Conservation (phyloP, 2,329 filamentous ascomycete genomes). For the Fonsecaea multimorphosa region DNA sequence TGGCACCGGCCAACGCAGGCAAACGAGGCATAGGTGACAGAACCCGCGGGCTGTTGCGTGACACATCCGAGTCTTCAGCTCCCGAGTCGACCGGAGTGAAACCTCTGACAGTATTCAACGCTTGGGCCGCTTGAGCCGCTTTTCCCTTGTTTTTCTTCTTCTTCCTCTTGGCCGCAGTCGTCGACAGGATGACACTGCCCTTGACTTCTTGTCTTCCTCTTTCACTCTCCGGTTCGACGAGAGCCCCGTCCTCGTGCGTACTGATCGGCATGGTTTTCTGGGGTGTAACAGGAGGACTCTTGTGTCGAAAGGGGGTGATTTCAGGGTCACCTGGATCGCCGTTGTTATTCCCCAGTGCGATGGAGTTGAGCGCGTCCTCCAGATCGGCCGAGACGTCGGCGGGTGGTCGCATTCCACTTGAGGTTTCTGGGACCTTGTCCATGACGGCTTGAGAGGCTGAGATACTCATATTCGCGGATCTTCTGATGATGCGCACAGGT, state of each 20-base stretch:
- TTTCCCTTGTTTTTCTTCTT: constrained; percentile 50
- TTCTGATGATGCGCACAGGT: constrained; percentile 6
- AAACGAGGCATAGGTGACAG: constrained; percentile 43
- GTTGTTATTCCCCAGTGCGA: constrained; percentile 24
- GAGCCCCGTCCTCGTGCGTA: constrained; percentile 5
- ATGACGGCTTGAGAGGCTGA: constrained; percentile 30
- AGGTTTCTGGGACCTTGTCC: constrained; percentile 21
- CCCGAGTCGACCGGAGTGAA: constrained; percentile 53
- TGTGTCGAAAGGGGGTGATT: constrained; percentile 37
- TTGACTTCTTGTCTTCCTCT: constrained; percentile 38
- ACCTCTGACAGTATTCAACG: constrained; percentile 51
- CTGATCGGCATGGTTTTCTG: constrained; percentile 22
- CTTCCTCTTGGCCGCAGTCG: constrained; percentile 45
- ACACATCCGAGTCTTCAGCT: constrained; percentile 55
- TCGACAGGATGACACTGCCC: constrained; percentile 42
- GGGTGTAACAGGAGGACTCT: constrained; percentile 35
- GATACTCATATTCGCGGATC: constrained; percentile 30
- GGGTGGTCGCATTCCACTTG: constrained; percentile 2
- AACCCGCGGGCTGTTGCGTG: constrained; percentile 44
- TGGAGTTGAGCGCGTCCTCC: constrained; percentile 26
- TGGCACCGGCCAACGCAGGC: constrained; percentile 44
- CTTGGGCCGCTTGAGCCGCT: constrained; percentile 40
- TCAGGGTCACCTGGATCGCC: constrained; percentile 35
- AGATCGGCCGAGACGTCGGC: constrained; percentile 19
- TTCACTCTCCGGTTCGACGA: constrained; percentile 16